phyloP scores from a whole-genome alignment of 2,329 filamentous ascomycete genomes.

The Calycina herbarum region DNA sequence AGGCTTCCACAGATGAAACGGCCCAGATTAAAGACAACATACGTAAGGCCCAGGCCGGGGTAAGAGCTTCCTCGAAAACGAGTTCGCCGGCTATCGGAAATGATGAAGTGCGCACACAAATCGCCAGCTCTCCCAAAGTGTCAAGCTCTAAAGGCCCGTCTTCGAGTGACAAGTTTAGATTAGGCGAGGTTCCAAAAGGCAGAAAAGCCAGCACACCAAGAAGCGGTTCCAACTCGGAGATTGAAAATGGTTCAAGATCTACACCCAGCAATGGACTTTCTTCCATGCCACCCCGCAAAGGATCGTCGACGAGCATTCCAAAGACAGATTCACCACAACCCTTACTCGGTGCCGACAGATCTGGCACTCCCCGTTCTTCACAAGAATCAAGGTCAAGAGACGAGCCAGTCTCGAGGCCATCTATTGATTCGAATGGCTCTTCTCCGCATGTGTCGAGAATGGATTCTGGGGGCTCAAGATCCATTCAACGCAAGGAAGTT shows the following conservation, averaged over 20 bases:
- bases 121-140: conserved; percentile 30
- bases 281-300: conserved; percentile 28
- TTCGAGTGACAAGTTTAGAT: conserved; percentile 64
- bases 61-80: conserved; percentile 24
- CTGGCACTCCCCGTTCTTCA: conserved; percentile 53
- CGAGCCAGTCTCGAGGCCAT: conserved; percentile 48
- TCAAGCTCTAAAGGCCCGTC: conserved; percentile 35
- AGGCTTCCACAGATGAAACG: conserved; percentile 59
- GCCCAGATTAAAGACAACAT: conserved; percentile 49
- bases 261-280: conserved; percentile 38
- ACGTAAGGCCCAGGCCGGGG: conserved; percentile 40
- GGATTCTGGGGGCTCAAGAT: conserved; percentile 52
- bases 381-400: conserved; percentile 60
- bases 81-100: conserved; percentile 27
- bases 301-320: conserved; percentile 21
- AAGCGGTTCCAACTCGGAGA: conserved; percentile 41
- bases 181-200: conserved; percentile 77
- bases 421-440: conserved; percentile 36
- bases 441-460: conserved; percentile 51
- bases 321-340: conserved; percentile 31
- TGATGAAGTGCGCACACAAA: conserved; percentile 35
- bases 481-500: conserved; percentile 66
- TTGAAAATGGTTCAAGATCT: conserved; percentile 36
- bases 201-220: conserved; percentile 48
- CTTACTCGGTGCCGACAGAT: conserved; percentile 38